Evolutionary conservation across 208 protist species (phyloP).

Genomic region (Trypanosoma lewisi): DNA sequence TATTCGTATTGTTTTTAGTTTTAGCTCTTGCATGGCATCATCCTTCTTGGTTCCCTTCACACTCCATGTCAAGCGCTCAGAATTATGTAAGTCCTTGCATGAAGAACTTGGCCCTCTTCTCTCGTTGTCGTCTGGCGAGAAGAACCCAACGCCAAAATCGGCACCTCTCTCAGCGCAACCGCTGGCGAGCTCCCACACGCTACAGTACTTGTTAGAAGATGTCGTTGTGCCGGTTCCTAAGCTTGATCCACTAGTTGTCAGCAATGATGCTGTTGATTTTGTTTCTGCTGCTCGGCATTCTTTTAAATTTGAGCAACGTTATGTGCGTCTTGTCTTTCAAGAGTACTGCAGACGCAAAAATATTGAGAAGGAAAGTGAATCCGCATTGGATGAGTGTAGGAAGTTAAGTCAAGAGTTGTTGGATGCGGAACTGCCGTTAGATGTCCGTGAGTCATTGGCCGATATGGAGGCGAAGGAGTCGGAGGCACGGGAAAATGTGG

Average conservation of each 20-base stretch:
- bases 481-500: conserved; percentile 27
- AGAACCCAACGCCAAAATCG: neutral
- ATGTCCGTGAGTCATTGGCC: conserved; percentile 32
- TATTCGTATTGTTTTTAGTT: neutral
- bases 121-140: conserved; percentile 14
- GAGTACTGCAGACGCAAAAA: conserved; percentile 78
- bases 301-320: conserved; percentile 29
- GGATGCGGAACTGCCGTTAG: conserved; percentile 40
- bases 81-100: conserved; percentile 17
- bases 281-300: neutral
- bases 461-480: conserved; percentile 31
- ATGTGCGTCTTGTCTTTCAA: conserved; percentile 63
- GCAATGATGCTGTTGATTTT: conserved; percentile 7
- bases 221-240: neutral
- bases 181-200: neutral
- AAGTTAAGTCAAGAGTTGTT: conserved; percentile 27
- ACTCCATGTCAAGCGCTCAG: conserved; percentile 22
- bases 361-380: conserved; percentile 42
- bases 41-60: conserved; percentile 29
- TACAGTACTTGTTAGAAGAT: neutral
- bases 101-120: conserved; percentile 24
- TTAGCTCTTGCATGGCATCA: conserved; percentile 13
- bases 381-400: conserved; percentile 18
- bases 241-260: neutral
- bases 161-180: neutral